Base-by-base conservation (phyloP, 78 protist genomes). In the Chrysochromulina tobinii region DNA sequence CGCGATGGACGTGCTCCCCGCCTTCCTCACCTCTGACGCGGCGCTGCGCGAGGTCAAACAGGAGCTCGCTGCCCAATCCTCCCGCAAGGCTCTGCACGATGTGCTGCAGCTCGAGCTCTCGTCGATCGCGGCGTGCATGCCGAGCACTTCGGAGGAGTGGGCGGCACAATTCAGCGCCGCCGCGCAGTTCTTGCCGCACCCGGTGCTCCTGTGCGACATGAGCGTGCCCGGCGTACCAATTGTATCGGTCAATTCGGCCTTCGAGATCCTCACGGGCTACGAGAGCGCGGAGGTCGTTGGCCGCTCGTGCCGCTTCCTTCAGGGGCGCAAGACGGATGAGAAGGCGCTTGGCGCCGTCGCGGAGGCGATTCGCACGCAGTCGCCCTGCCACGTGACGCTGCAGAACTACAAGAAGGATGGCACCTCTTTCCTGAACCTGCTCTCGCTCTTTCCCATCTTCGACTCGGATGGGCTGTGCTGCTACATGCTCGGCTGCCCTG, bases 301-400 rank as follows among this genome's bases (percentile, higher is more conserved):
- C 81, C 90, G 79, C 57, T 66, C 61, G 61, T 87, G 90, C 90
- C 90, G 90, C 90, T 87, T 87, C 81, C 21, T 87, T 17, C 90
- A 87, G 79, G 90, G 90, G 8, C 15, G 2, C 18, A 11, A 25
- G 50, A 87, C 90, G 21, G 90, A 87, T n/a, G 27, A 4, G 66
- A 6, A 83, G 21, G 55, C 50, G 4, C 5, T 83, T 3, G 1
- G 2, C 14, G 2, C 7, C 48, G 5, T 83, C 3, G 69, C 8
- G 17, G 12, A 1, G 66, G 69, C 69, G n/a, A 15, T 79, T 12
- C 87, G 87, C 64, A 2, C 5, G 18, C 53, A 38, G 23, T 2
- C 18, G 61, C 58, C 4, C 50, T 7, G 14, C 23, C 50, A 20
- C 11, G 50, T 79, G 12, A 11, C 3, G 50, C 21, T 79, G 38